phyloP scores from a whole-genome alignment of 176 grass and related monocot species.

The Ampelocalamus luodianensis region DNA sequence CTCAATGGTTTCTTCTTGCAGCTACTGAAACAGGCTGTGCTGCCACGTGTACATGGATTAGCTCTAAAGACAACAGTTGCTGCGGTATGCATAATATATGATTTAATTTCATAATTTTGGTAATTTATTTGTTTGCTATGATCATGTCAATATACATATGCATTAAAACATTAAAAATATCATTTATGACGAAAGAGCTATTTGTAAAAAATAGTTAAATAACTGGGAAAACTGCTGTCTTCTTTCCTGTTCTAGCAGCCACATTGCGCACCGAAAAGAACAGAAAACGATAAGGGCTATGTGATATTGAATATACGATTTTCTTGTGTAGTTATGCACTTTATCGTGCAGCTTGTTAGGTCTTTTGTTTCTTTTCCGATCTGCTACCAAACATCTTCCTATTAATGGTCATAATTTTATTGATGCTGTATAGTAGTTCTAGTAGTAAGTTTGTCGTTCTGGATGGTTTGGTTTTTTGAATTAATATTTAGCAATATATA shows the following conservation, averaged over 20 bases:
- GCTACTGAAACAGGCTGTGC: conserved; percentile 87
- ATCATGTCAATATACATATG: conserved; percentile 3
- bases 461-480: conserved; percentile 1
- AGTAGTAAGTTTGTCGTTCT: background rate
- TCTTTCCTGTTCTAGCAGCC: conserved; percentile 22
- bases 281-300: background rate
- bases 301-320: background rate
- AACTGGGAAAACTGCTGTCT: background rate
- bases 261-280: background rate
- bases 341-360: background rate
- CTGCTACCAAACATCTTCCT: background rate
- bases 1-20: conserved; percentile 44
- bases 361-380: conserved; percentile 17
- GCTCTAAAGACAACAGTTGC: conserved; percentile 96
- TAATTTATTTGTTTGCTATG: conserved; percentile 14
- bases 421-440: conserved; percentile 1
- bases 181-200: background rate
- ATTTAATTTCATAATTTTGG: conserved; percentile 5
- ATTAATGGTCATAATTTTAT: background rate
- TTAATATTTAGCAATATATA: conserved; percentile 22
- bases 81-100: conserved; percentile 63
- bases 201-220: background rate
- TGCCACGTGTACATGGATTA: conserved; percentile 95
- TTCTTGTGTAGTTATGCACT: conserved; percentile 34
- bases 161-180: conserved; percentile 15